These are phyloP conservation scores for Excoecaria cochinchinensis DNA, from an alignment of 345 rosid species.

Conservation along the genomic window DNA sequence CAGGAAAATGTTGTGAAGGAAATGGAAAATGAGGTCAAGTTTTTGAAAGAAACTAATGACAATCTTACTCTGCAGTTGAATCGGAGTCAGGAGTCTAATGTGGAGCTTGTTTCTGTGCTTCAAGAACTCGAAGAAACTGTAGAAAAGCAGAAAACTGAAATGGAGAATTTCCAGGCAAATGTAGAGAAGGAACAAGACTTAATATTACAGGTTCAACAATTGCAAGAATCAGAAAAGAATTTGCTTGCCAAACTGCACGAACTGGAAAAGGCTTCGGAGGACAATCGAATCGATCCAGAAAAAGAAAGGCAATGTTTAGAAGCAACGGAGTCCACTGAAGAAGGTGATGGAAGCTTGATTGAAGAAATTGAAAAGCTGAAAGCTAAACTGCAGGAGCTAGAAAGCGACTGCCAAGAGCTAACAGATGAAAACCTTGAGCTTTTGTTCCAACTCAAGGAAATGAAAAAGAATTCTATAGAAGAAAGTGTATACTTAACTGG, in stretches of 20 bases:
- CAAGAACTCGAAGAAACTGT: conserved; percentile 53
- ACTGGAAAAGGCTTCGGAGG: conserved; percentile 38
- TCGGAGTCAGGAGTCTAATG: conserved; percentile 61
- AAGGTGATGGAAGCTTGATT: conserved; percentile 18
- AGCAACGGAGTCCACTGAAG: conserved; percentile 12
- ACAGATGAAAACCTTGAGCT: conserved; percentile 64
- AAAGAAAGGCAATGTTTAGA: conserved; percentile 15
- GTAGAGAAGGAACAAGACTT: conserved; percentile 29
- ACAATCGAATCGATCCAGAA: not conserved
- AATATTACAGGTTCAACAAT: conserved; percentile 26
- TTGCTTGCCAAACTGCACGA: conserved; percentile 34
- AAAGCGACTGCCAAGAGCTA: conserved; percentile 58
- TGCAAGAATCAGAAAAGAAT: conserved; percentile 39
- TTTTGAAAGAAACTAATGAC: conserved; percentile 43
- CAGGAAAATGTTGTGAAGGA: conserved; percentile 34
- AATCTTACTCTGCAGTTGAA: conserved; percentile 49
- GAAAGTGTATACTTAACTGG: not conserved
- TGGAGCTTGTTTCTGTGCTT: conserved; percentile 55
- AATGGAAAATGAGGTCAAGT: conserved; percentile 47
- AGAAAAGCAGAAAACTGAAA: conserved; percentile 51
- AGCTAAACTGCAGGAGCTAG: conserved; percentile 50
- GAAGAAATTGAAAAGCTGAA: conserved; percentile 42
- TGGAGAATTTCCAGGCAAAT: conserved; percentile 29
- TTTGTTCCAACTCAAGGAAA: conserved; percentile 43
- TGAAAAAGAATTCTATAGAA: conserved; percentile 19